Evolutionary conservation across 441 rosid genomes (phyloP).

Genomic region (Biscutella auriculata): DNA sequence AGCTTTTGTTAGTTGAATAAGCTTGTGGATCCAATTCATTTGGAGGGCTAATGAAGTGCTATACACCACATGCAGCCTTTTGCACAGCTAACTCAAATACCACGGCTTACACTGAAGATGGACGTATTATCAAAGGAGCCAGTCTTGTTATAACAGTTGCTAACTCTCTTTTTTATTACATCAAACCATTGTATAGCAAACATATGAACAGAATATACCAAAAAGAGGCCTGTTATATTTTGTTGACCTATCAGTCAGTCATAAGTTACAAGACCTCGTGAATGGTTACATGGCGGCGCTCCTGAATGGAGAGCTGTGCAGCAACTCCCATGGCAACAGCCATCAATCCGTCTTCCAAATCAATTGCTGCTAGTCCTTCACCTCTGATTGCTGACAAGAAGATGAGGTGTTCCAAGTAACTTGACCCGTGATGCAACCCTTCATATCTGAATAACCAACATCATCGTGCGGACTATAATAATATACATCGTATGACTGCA

Average conservation of each 20-base stretch:
- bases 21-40: too few relatives aligned
- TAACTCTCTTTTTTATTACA: background rate
- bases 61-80: too few relatives aligned
- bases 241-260: background rate
- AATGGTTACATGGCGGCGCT: slow-evolving; percentile 49
- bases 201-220: background rate
- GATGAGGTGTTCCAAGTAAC: slow-evolving; percentile 81
- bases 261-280: slow-evolving; percentile 43
- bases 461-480: background rate
- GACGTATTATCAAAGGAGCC: too few relatives aligned
- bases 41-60: too few relatives aligned
- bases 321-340: slow-evolving; percentile 96
- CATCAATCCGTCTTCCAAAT: slow-evolving; percentile 76
- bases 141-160: background rate
- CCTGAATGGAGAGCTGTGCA: slow-evolving; percentile 79
- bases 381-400: slow-evolving; percentile 54
- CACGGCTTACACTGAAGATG: too few relatives aligned
- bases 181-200: background rate
- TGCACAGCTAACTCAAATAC: too few relatives aligned
- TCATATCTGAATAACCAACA: slow-evolving; percentile 40
- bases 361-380: slow-evolving; percentile 53
- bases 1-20: too few relatives aligned
- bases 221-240: background rate
- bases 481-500: background rate
- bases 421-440: slow-evolving; percentile 88